Conservation (phyloP, 106 monocot genomes). For the Allium fistulosum region DNA sequence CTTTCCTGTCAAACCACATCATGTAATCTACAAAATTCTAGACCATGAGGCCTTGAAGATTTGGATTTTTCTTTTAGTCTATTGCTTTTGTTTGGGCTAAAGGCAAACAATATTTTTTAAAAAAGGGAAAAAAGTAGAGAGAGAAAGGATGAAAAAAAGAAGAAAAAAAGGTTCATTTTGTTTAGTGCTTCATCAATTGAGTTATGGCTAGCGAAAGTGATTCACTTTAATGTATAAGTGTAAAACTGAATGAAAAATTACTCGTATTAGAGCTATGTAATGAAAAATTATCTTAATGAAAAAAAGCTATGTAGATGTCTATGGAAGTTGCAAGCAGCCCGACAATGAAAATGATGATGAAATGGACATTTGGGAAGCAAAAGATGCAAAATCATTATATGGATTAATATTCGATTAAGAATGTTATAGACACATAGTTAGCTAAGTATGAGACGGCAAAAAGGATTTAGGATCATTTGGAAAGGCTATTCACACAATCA, state of each 20-base stretch:
- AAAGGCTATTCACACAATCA: not conserved
- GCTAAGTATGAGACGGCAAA: not conserved
- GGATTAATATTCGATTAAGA: not conserved
- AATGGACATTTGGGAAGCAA: too few species aligned
- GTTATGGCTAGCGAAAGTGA: not conserved
- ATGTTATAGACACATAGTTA: not conserved
- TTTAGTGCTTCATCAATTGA: too few species aligned
- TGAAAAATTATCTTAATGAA: not conserved
- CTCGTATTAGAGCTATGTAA: not conserved
- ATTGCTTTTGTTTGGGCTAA: too few species aligned
- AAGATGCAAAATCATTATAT: not conserved
- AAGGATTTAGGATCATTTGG: not conserved
- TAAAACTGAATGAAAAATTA: not conserved
- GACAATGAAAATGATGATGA: not conserved
- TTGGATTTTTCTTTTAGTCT: too few species aligned
- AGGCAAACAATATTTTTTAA: too few species aligned
- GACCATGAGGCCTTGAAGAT: too few species aligned
- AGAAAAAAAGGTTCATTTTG: too few species aligned
- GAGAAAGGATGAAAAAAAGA: too few species aligned
- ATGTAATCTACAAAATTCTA: too few species aligned
- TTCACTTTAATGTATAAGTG: not conserved
- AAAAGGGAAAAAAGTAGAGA: too few species aligned
- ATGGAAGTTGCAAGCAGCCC: not conserved
- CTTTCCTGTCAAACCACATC: too few species aligned
- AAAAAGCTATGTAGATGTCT: too few species aligned